A percentile compares a stretch with the other conserved stretches of the same genome.
These are phyloP conservation scores for Chaetothyriales sp. DNA, from an alignment of 2,329 filamentous ascomycete genomes.

Conservation along the genomic window DNA sequence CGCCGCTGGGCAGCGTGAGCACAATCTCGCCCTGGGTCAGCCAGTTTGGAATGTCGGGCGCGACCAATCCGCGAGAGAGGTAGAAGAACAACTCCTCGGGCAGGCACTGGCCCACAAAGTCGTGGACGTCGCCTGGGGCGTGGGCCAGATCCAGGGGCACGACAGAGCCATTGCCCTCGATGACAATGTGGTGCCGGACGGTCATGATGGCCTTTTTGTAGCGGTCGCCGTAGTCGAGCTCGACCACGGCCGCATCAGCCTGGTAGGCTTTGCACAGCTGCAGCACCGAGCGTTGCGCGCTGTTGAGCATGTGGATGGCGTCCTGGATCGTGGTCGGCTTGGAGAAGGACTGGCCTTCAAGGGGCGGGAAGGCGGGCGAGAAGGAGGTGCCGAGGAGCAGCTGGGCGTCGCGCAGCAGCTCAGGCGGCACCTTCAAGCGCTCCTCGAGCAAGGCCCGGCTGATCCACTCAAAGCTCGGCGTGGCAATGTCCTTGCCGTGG, in stretches of 20 bases:
- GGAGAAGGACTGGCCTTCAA: conserved; percentile 49
- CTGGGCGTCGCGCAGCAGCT: conserved; percentile 50
- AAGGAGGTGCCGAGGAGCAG: conserved; percentile 74
- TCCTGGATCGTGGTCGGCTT: conserved; percentile 47
- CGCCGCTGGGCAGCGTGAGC: conserved; percentile 73
- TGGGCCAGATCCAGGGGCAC: conserved; percentile 58
- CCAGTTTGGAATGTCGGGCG: conserved; percentile 65
- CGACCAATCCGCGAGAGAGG: conserved; percentile 67
- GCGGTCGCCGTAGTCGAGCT: conserved; percentile 66
- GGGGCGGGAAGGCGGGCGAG: conserved; percentile 62
- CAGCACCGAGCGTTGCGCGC: conserved; percentile 52
- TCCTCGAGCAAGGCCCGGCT: conserved; percentile 57
- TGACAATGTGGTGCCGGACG: conserved; percentile 75
- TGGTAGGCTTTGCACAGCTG: conserved; percentile 63
- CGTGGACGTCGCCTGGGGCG: conserved; percentile 70
- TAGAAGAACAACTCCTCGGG: conserved; percentile 87
- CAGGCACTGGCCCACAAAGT: conserved; percentile 79
- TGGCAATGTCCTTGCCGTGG: conserved; percentile 37
- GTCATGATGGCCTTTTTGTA: conserved; percentile 77
- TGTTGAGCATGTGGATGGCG: conserved; percentile 63
- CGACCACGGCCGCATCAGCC: conserved; percentile 59
- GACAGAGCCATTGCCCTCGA: conserved; percentile 63
- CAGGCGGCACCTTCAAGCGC: conserved; percentile 24
- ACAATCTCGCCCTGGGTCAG: conserved; percentile 67
- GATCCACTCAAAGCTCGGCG: conserved; percentile 44